Evolutionary conservation across 306 rosid genomes (phyloP).

Genomic region (Dalbergia cultrata): DNA sequence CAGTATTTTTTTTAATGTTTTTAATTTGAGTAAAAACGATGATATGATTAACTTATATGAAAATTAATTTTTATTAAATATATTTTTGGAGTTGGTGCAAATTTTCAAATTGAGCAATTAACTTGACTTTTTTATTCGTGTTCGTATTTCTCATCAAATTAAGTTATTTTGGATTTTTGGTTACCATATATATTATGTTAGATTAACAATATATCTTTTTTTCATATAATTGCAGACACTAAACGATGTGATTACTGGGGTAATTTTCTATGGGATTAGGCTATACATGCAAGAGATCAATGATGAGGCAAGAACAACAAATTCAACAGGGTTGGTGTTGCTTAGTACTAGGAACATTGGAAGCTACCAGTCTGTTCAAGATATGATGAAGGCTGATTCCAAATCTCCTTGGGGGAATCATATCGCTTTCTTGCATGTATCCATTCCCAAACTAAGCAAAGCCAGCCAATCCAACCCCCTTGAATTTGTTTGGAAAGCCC

Average conservation of each 20-base stretch:
- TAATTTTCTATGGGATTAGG: constrained; percentile 53
- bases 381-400: constrained; percentile 52
- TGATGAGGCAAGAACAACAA: constrained; percentile 36
- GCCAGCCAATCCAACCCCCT: constrained; percentile 52
- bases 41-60: too few species aligned
- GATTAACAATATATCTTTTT: too few species aligned
- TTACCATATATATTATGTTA: too few species aligned
- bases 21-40: too few species aligned
- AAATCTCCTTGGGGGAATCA: constrained; percentile 62
- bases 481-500: constrained; percentile 56
- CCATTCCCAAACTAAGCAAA: constrained; percentile 57
- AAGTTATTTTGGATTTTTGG: not conserved
- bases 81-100: too few species aligned
- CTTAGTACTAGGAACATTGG: constrained; percentile 60
- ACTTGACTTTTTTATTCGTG: not conserved
- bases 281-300: constrained; percentile 57
- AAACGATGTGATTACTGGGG: constrained; percentile 61
- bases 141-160: not conserved
- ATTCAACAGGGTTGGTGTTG: constrained; percentile 60
- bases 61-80: not conserved
- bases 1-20: too few species aligned
- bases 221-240: constrained; percentile 44
- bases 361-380: constrained; percentile 57
- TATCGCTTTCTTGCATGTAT: constrained; percentile 46
- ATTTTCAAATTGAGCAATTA: too few species aligned